Evolutionary conservation across 139 green algal genomes (phyloP).

Genomic region (Gonium pectorale): DNA sequence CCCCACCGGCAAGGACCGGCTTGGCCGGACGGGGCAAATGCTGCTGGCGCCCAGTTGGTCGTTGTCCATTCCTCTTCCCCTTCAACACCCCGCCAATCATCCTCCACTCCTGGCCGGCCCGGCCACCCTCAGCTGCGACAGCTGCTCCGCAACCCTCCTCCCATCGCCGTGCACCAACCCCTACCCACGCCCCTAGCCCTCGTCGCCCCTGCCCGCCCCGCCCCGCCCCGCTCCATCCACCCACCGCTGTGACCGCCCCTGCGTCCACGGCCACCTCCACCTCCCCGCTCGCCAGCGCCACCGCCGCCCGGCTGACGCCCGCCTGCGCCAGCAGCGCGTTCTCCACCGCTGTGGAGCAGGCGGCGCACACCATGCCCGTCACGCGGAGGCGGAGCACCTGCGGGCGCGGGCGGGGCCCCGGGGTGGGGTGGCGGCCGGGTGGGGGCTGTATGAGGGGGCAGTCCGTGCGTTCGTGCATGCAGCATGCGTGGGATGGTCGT

Average conservation of each 20-base stretch:
- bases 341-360: conserved; percentile 80
- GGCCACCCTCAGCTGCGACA: too few species aligned
- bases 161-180: too few species aligned
- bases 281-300: conserved; percentile 65
- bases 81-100: too few species aligned
- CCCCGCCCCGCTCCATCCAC: neutral
- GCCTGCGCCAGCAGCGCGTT: conserved; percentile 60
- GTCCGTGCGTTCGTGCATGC: too few species aligned
- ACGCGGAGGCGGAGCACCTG: conserved; percentile 55
- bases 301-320: conserved; percentile 70
- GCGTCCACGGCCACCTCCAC: conserved; percentile 60
- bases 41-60: too few species aligned
- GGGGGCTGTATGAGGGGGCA: too few species aligned
- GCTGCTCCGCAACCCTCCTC: too few species aligned
- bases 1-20: too few species aligned
- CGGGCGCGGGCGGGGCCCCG: neutral
- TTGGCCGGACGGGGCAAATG: too few species aligned
- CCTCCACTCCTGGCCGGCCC: too few species aligned
- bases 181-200: conserved; percentile 62
- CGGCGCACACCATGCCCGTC: conserved; percentile 85
- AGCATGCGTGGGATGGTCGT: too few species aligned
- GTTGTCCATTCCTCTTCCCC: too few species aligned
- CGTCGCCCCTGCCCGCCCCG: neutral
- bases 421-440: neutral
- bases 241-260: conserved; percentile 62